Evolutionary conservation across 768 basidiomycete genomes (phyloP).

Genomic region (Boletus vinaceobasis): DNA sequence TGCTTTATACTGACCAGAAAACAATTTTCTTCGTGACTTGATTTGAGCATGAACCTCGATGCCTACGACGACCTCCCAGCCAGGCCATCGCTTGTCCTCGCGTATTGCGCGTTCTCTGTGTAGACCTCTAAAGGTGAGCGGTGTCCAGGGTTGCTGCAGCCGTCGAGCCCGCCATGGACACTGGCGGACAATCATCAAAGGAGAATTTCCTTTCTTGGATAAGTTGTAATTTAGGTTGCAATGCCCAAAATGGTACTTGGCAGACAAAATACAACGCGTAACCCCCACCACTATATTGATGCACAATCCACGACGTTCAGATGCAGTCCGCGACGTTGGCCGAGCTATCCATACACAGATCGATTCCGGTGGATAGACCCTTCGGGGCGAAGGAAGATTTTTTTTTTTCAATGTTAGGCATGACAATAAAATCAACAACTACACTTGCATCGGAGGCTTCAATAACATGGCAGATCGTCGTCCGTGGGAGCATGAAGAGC

Average conservation of each 20-base stretch:
- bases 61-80: conserved; percentile 88
- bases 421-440: too few species aligned
- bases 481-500: background rate
- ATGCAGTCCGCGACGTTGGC: too few species aligned
- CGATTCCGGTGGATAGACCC: background rate
- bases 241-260: too few species aligned
- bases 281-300: background rate
- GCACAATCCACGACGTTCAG: too few species aligned
- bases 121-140: background rate
- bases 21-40: conserved; percentile 82
- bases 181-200: conserved; percentile 20
- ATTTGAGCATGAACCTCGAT: conserved; percentile 97
- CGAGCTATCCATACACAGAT: background rate
- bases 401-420: too few species aligned
- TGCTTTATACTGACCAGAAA: conserved; percentile 55
- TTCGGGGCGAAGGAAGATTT: too few species aligned
- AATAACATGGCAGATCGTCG: background rate
- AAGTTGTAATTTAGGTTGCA: background rate
- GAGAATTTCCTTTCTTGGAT: conserved; percentile 14
- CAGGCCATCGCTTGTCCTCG: conserved; percentile 59
- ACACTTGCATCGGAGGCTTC: background rate
- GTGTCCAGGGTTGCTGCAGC: conserved; percentile 15
- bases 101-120: conserved; percentile 5
- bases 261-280: background rate
- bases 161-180: conserved; percentile 14